Evolutionary conservation across 305 asterid species (phyloP).

Genomic region (Coffea humblotiana): DNA sequence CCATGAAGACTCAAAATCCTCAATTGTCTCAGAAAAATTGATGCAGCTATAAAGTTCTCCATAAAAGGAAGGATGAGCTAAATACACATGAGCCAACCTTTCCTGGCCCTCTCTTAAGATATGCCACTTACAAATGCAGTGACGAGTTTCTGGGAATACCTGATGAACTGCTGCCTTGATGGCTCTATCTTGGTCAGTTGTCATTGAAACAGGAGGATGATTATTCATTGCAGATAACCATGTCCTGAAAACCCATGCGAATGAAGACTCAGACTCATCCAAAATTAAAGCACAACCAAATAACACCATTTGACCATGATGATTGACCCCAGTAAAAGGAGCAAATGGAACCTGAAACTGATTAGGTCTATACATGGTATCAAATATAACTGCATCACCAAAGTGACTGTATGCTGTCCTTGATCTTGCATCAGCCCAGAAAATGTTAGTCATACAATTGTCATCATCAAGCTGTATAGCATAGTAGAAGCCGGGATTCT

Average conservation of each 20-base stretch:
- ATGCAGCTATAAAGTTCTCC: slow-evolving; percentile 78
- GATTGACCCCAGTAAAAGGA: slow-evolving; percentile 83
- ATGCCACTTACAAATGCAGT: slow-evolving; percentile 86
- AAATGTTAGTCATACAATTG: slow-evolving; percentile 62
- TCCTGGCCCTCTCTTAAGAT: slow-evolving; percentile 91
- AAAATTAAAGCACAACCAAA: slow-evolving; percentile 86
- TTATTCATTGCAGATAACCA: slow-evolving; percentile 81
- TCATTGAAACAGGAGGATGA: slow-evolving; percentile 64
- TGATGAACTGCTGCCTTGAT: slow-evolving; percentile 67
- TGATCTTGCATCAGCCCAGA: slow-evolving; percentile 91
- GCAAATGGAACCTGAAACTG: slow-evolving; percentile 82
- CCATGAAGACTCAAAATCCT: slow-evolving; percentile 81
- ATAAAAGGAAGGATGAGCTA: slow-evolving; percentile 62
- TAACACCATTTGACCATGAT: slow-evolving; percentile 71
- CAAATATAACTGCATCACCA: slow-evolving; percentile 77
- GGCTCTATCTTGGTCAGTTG: slow-evolving; percentile 85
- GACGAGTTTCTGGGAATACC: slow-evolving; percentile 75
- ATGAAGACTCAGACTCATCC: slow-evolving; percentile 79
- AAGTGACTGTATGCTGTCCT: slow-evolving; percentile 67
- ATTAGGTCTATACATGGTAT: slow-evolving; percentile 82
- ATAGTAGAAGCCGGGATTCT: slow-evolving; percentile 78
- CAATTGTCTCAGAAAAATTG: slow-evolving; percentile 69
- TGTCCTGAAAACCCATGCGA: slow-evolving; percentile 70
- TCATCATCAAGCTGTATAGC: slow-evolving; percentile 81
- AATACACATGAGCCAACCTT: slow-evolving; percentile 66